Conservation (phyloP, 169 alveolate genomes). For the Cryptosporidium tyzzeri region DNA sequence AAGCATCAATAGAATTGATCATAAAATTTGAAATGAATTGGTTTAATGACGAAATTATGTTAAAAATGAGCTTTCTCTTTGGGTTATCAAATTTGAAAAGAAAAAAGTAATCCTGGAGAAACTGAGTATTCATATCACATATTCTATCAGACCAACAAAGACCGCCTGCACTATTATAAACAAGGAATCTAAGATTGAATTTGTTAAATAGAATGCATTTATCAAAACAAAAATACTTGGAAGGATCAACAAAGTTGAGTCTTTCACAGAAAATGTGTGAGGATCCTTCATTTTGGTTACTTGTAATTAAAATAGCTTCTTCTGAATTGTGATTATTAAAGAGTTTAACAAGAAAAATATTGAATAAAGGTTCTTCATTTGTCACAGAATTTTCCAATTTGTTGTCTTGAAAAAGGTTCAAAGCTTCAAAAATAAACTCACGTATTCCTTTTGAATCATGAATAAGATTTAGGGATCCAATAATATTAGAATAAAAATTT, state of each 20-base stretch:
- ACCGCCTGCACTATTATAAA: conserved; percentile 1
- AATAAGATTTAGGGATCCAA: conserved; percentile 21
- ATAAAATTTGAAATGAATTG: conserved; percentile 46
- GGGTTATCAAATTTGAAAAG: conserved; percentile 50
- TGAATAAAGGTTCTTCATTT: neutral
- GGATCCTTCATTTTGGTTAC: conserved; percentile 1
- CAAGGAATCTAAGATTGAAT: conserved; percentile 49
- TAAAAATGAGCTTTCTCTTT: conserved; percentile 51
- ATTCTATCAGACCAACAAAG: conserved; percentile 75
- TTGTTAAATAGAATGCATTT: conserved; percentile 34
- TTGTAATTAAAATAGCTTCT: conserved; percentile 32
- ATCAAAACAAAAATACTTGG: conserved; percentile 46
- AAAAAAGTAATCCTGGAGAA: conserved; percentile 48
- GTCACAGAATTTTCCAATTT: neutral
- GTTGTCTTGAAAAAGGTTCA: conserved; percentile 6
- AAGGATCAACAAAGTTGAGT: conserved; percentile 32
- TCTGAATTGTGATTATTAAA: conserved; percentile 11
- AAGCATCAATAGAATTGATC: conserved; percentile 15
- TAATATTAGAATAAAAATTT: conserved; percentile 17
- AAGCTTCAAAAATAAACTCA: neutral
- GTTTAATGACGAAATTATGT: conserved; percentile 50
- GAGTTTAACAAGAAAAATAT: conserved; percentile 26
- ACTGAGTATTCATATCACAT: conserved; percentile 40
- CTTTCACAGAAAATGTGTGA: conserved; percentile 4
- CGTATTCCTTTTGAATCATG: conserved; percentile 27